Evolutionary conservation across 768 basidiomycete species (phyloP), one percentile per base, ranked within the genome.

Genomic region (Galerina sulciceps): DNA sequence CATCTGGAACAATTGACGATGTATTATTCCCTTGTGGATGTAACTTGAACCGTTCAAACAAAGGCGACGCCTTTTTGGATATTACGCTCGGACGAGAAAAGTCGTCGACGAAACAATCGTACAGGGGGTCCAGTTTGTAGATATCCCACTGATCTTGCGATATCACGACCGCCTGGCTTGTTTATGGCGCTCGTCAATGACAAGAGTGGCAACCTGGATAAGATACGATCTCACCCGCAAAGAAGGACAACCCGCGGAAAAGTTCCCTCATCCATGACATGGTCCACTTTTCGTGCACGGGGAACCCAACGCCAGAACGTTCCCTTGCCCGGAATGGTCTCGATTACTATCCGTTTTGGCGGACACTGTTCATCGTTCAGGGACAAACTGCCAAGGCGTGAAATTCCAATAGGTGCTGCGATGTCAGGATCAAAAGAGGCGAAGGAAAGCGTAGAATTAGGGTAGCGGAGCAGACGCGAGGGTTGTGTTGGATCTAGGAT

Each of bases 111-210:
- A 75, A 71, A 67, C 91, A 93, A 20, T 83, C 81, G 63, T 93
- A 93, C n/a, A 72, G 70, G 2, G 88, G 85, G 67, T 93, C 91
- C 8, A 93, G 79, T 67, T 92, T 93, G 74, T 92, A 88, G 26
- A 93, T 86, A 60, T 93, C 91, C 91, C 91, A 93, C 69, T 92
- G 90, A 36, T 93, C 89, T 68, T 89, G 88, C 17, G 83, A 81
- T 67, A 82, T 82, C 57, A 71, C 1, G 71, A 68, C 71, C 82
- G 73, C 46, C 42, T 41, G 38, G 20, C 26, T 26, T 31, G 31
- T 38, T 5, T 40, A 35, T 13, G 20, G 6, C 13, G 23, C 22
- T 17, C 34, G 23, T 51, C 34, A 56, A 22, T 40, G 3, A 13
- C 9, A 6, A 10, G 35, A 41, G 43, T 46, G 38, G 41, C 36